Evolutionary conservation across 139 green algal genomes (phyloP).

Genomic region (Auxenochlorella pyrenoidosa): DNA sequence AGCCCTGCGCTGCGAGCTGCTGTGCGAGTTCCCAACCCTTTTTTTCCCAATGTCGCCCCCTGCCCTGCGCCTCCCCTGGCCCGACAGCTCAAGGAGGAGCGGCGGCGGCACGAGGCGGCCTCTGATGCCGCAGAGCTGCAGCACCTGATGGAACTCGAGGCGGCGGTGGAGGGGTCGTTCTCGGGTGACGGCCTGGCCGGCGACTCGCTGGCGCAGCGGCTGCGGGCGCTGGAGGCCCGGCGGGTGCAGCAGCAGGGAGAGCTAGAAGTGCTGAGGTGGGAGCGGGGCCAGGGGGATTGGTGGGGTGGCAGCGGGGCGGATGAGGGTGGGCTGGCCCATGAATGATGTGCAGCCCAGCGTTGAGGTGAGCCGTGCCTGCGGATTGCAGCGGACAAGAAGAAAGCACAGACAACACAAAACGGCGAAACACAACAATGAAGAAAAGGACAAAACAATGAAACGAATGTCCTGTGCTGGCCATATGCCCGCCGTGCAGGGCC

Average conservation of each 20-base stretch:
- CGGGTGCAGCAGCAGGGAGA: conserved; percentile 11
- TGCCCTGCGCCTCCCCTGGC: not conserved
- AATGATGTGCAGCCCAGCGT: not conserved
- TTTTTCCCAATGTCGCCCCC: not conserved
- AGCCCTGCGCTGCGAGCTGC: no score
- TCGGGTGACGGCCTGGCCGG: not conserved
- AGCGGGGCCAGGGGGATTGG: not conserved
- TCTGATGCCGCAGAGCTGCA: conserved; percentile 9
- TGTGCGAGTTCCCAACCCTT: no score
- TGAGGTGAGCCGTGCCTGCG: not conserved
- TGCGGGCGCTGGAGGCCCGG: conserved; percentile 23
- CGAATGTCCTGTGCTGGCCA: not conserved
- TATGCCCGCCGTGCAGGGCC: not conserved
- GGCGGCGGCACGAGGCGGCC: not conserved
- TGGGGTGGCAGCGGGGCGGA: no score
- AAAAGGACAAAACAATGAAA: no score
- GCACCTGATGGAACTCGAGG: conserved; percentile 39
- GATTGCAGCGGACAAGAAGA: no score
- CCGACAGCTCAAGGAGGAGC: not conserved
- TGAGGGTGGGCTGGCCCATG: not conserved
- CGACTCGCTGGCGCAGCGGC: not conserved
- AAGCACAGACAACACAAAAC: no score
- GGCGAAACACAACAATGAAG: no score
- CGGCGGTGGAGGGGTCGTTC: conserved; percentile 5
- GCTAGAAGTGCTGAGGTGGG: conserved; percentile 20